Base-by-base conservation (phyloP, 1,139 yeast species). In the Debaryomyces robertsiae region DNA sequence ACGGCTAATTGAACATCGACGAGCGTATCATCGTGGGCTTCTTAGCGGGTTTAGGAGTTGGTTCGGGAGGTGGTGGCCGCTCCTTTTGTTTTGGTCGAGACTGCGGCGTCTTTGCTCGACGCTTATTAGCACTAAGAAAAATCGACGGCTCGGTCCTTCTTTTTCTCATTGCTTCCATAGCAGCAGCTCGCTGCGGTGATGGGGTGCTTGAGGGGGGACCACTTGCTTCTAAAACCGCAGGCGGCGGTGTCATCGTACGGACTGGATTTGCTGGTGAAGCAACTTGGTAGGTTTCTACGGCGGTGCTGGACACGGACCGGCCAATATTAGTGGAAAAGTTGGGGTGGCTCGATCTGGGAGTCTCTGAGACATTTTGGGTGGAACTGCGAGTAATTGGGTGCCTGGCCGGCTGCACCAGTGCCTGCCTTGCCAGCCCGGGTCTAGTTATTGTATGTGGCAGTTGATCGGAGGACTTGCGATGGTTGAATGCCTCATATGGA, bases 1-100 rank as follows among this genome's bases (percentile, higher is more conserved):
- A 15, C 18, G 16, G 18, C 28, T 47, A 58, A 38, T 57, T 57
- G 45, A 67, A 67, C 33, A 67, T 60, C 29, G 72, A 65, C 9
- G 73, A 67, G 40, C 53, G 57, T 13, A 61, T 52, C 29, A 40
- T 9, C 30, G 30, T 32, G 45, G 47, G 30, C 32, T 47, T 27
- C 32, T 42, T 24, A 11, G 32, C 16, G 2, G 24, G 22, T 13
- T 27, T 25, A 11, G 41, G 25, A 15, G 3, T 33, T 11, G 23
- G 7, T 3, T 25, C 30, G 5, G 25, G 13, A 16, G 30, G 18
- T 33, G 36, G 22, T 27, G 16, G 29, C 30, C 10, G 35, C 27
- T 27, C 27, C 5, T 19, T 5, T 19, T 19, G 22, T 23, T 32
- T 32, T 18, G 23, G 16, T 32, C 17, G 36, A 7, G 19, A n/a